Evolutionary conservation across 352 stramenopile genomes (phyloP), one percentile per base, ranked within the genome.

Genomic region (Pythium oligandrum): DNA sequence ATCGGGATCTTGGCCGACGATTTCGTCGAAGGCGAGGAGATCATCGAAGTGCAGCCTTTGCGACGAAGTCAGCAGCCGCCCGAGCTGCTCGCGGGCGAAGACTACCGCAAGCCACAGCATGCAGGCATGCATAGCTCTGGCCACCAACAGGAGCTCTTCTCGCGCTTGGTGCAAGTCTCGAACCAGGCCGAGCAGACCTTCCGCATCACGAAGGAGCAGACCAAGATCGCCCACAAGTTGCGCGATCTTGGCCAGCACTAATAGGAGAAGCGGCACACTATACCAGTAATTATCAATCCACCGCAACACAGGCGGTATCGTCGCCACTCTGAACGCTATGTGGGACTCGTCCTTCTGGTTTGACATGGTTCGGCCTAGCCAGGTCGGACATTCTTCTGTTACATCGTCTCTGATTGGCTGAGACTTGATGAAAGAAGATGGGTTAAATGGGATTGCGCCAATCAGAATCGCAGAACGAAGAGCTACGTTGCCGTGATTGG

Each of bases 181-280:
- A 57, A 62, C 42, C 64, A 72, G 39, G 70, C 67, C 3, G 73
- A 84, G 34, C 63, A 55, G n/a, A 84, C 74, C 8, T 68, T 73
- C 39, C 48, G 66, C 38, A 46, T 79, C 53, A 68, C 73, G 5
- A 56, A 39, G 55, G 68, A 75, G 39, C 70, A 84, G 42, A 67
- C 68, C 4, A 50, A 57, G 38, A 45, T 70, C 8, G 73, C 68
- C 1, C 38, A 71, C 38, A 60, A 58, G 8, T 44, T 74, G 30
- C 17, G 17, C 17, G 17, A 26, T 26, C 17, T 70, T 68, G n/a
- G 55, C 62, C 10, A 55, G 60, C 31, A 70, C 6, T 30, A 38
- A 31, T 2, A 11, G 50, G 17, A 9, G 11, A 40, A 49, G 40
- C 32, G 43, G 17, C 11, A 48, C 11, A 32, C 43, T 31, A 48